A percentile compares a stretch with the other conserved stretches of the same genome.
phyloP scores from a whole-genome alignment of 2,329 filamentous ascomycete genomes.

The Beauveria pseudobassiana region DNA sequence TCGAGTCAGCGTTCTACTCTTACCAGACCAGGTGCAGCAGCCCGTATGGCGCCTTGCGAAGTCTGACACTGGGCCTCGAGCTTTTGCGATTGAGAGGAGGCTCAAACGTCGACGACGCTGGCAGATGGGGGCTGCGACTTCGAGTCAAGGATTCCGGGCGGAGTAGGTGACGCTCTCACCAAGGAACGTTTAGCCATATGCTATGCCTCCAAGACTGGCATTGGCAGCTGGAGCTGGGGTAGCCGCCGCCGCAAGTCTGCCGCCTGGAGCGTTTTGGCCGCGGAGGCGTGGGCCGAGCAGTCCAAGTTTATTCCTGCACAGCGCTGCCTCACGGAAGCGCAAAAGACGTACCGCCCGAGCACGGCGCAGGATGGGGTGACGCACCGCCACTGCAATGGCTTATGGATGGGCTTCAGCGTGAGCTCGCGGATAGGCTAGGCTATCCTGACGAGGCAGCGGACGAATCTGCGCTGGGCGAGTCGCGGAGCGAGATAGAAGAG shows the following conservation, averaged over 20 bases:
- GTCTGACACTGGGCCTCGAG: slow-evolving; percentile 69
- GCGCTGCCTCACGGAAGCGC: slow-evolving; percentile 65
- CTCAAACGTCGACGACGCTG: slow-evolving; percentile 75
- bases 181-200: slow-evolving; percentile 81
- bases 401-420: slow-evolving; percentile 43
- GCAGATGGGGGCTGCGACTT: slow-evolving; percentile 72
- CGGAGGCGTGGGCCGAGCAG: slow-evolving; percentile 75
- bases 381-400: slow-evolving; percentile 40
- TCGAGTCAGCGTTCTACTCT: slow-evolving; percentile 87
- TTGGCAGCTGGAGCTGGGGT: slow-evolving; percentile 61
- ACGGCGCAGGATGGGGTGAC: slow-evolving; percentile 43
- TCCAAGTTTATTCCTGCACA: slow-evolving; percentile 73
- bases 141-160: slow-evolving; percentile 67
- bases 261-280: slow-evolving; percentile 77
- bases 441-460: slow-evolving; percentile 19
- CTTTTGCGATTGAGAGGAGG: slow-evolving; percentile 75
- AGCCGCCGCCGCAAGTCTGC: slow-evolving; percentile 75
- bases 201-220: slow-evolving; percentile 66
- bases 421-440: slow-evolving; percentile 40
- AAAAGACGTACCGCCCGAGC: slow-evolving; percentile 44
- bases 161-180: slow-evolving; percentile 71
- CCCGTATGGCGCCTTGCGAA: slow-evolving; percentile 73
- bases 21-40: slow-evolving; percentile 80
- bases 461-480: slow-evolving; percentile 24
- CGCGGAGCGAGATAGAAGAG: slow-evolving; percentile 36